These are phyloP conservation scores for Myriosclerotinia curreyana DNA, from an alignment of 2,329 filamentous ascomycete genomes.

Conservation along the genomic window DNA sequence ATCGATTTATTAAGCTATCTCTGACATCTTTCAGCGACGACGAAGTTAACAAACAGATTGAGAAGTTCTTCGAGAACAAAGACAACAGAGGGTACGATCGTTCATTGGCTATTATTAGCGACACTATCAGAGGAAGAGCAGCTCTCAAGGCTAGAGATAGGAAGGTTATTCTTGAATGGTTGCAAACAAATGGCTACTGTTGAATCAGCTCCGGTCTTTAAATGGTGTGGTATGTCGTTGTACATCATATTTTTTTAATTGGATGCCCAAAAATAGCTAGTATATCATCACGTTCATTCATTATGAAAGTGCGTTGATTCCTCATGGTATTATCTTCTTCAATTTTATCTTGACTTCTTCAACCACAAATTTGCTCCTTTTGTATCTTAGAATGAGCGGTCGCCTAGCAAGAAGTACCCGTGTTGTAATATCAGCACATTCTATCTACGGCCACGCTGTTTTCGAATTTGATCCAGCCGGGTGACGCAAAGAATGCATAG, in stretches of 20 bases:
- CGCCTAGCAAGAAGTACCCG: background rate
- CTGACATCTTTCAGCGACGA: conserved; percentile 75
- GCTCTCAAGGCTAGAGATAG: conserved; percentile 78
- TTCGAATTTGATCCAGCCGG: background rate
- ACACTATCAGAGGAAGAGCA: conserved; percentile 80
- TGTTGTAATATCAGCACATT: background rate
- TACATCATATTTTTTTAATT: too few relatives aligned
- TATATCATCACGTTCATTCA: background rate
- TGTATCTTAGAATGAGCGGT: background rate
- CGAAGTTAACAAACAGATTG: conserved; percentile 70
- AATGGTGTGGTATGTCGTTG: background rate
- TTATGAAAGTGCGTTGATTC: background rate
- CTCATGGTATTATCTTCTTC: too few relatives aligned
- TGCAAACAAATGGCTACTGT: conserved; percentile 59
- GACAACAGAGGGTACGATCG: conserved; percentile 85
- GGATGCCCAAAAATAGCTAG: background rate
- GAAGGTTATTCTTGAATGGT: conserved; percentile 72
- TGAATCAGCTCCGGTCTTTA: background rate
- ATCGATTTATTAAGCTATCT: conserved; percentile 79
- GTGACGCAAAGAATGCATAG: background rate
- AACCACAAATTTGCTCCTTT: background rate
- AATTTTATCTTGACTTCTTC: background rate
- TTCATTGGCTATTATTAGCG: conserved; percentile 78
- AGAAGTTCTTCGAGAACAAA: conserved; percentile 79
- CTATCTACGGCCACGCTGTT: background rate